Conservation (phyloP, 306 rosid genomes). For the Spatholobus suberectus region DNA sequence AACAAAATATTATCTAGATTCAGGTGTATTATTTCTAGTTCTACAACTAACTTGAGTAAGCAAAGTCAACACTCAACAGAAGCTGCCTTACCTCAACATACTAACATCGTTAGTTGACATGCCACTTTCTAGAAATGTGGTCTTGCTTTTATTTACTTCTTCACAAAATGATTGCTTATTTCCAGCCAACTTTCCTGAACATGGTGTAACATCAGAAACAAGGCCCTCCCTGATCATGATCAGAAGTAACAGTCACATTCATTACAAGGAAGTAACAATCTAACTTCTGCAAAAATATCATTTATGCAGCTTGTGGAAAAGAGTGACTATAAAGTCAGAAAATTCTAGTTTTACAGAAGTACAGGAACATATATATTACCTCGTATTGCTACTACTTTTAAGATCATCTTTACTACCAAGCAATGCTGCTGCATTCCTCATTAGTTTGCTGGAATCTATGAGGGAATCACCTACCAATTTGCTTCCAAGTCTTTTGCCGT, state of each 20-base stretch:
- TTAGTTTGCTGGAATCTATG: slow-evolving; percentile 47
- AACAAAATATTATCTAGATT: slow-evolving; percentile 22
- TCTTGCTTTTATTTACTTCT: slow-evolving; percentile 55
- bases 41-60: slow-evolving; percentile 28
- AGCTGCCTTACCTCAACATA: slow-evolving; percentile 54
- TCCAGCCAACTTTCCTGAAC: slow-evolving; percentile 45
- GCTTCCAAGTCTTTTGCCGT: slow-evolving; percentile 51
- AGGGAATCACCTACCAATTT: slow-evolving; percentile 42
- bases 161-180: slow-evolving; percentile 39
- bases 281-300: slow-evolving; percentile 16
- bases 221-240: slow-evolving; percentile 56
- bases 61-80: slow-evolving; percentile 22
- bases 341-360: slow-evolving; percentile 11
- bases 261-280: slow-evolving; percentile 20
- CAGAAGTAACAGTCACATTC: slow-evolving; percentile 40
- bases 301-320: slow-evolving; percentile 7
- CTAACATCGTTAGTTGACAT: slow-evolving; percentile 41
- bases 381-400: slow-evolving; percentile 41
- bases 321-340: slow-evolving; percentile 22
- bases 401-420: slow-evolving; percentile 50
- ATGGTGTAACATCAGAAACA: slow-evolving; percentile 48
- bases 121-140: slow-evolving; percentile 47
- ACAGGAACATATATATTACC: slow-evolving; percentile 44
- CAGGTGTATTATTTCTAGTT: slow-evolving; percentile 13
- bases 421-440: slow-evolving; percentile 41